These are phyloP conservation scores for Nematocida displodere DNA, from an alignment of 371 early-diverging fungal genomes.

Conservation along the genomic window DNA sequence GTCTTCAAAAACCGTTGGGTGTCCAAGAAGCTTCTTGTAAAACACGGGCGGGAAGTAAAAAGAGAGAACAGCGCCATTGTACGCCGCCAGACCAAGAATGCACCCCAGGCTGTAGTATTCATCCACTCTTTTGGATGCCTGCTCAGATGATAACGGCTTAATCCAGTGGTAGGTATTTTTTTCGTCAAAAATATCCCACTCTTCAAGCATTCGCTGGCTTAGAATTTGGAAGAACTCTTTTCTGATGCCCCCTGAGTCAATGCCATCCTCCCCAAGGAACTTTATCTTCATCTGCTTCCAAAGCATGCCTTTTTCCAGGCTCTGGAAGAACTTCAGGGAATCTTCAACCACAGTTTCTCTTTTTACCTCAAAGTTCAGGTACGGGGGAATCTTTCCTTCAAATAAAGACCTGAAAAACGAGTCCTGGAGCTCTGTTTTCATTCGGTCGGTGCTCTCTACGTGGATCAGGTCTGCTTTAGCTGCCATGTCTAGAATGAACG, in stretches of 20 bases:
- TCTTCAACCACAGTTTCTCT: conserved; percentile 62
- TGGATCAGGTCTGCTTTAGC: conserved; percentile 64
- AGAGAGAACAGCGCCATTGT: conserved; percentile 70
- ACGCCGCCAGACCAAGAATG: conserved; percentile 72
- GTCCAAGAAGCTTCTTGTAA: conserved; percentile 75
- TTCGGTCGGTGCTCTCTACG: conserved; percentile 60
- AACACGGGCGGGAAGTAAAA: conserved; percentile 67
- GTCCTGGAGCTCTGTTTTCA: conserved; percentile 64
- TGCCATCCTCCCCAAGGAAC: conserved; percentile 68
- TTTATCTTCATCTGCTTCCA: conserved; percentile 65
- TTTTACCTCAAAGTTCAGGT: conserved; percentile 57
- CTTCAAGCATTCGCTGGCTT: conserved; percentile 62
- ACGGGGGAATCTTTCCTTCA: conserved; percentile 64
- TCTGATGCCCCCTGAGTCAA: conserved; percentile 75
- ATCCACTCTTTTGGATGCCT: conserved; percentile 66
- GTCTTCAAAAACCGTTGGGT: conserved; percentile 69
- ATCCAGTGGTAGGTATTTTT: conserved; percentile 68
- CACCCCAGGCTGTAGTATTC: conserved; percentile 67
- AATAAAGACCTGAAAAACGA: conserved; percentile 65
- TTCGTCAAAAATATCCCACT: conserved; percentile 66
- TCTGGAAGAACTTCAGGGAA: conserved; percentile 55
- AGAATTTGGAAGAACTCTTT: conserved; percentile 72
- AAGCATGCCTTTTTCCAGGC: conserved; percentile 27
- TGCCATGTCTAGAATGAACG: conserved; percentile 62
- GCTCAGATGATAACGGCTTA: conserved; percentile 61